Base-by-base conservation (phyloP, 2,329 filamentous ascomycete genomes). In the Keithomyces neogunnii region DNA sequence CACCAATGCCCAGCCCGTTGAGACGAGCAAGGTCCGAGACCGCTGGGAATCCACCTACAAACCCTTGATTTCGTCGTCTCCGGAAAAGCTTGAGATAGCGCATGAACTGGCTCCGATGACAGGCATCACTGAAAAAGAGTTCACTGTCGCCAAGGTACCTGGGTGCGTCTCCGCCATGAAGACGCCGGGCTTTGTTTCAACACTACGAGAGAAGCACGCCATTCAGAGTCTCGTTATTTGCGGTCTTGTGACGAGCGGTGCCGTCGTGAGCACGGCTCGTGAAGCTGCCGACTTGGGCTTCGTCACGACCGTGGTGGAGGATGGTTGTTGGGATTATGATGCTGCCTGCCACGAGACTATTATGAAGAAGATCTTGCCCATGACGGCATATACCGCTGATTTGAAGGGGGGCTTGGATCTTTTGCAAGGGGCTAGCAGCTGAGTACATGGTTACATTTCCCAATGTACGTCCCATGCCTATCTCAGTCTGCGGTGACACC, bases 241-340 rank as follows among this genome's bases (percentile, higher is more conserved):
- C 44, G 54, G 54, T 10, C 31, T 54, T 10, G 28, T 46, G 7
- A 53, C 56, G 4, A 56, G 49, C 29, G 52, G 56, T 11, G 52
- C 56, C 4, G 45, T 57, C 26, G 29, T 56, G 19, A 54, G 51
- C n/a, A 53, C 54, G 5, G 53, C 55, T 3, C 42, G 47, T 8
- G 50, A 55, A 10, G 55, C 53, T 29, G 54, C 55, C n/a, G 50
- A 57, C 29, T 47, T 55, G 48, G 55, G 50, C 3, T 56, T 57
- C 19, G 49, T 57, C 10, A 49, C 50, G 8, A 52, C 51, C 2
- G 53, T 53, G 3, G 53, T 56, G n/a, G 44, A 45, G 31, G 53
- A 56, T 5, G 53, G 39, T 7, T 53, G 53, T 26, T 53, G 51
- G 51, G 53, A 56, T 36, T 36, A 38, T 30, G 43, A 39, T 4